Percentiles rank a stretch among this genome's conserved stretches.
These are phyloP conservation scores for Aureobasidium subglaciale DNA, from an alignment of 2,329 filamentous ascomycete species.

Conservation along the genomic window DNA sequence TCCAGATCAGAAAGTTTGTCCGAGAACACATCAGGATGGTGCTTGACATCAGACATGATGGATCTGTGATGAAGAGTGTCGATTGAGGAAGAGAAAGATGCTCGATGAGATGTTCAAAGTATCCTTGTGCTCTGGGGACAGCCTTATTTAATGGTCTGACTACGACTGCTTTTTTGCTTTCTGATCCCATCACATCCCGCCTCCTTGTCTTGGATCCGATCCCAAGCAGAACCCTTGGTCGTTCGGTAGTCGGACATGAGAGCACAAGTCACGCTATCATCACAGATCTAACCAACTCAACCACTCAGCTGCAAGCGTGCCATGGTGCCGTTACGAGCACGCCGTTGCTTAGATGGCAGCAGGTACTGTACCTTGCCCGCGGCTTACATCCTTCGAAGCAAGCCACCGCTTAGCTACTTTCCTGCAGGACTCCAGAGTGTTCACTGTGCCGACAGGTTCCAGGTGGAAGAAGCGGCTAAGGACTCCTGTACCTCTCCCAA, in stretches of 20 bases:
- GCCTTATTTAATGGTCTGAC: constrained; percentile 2
- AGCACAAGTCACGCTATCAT: constrained; percentile 11
- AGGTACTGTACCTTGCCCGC: constrained; percentile 2
- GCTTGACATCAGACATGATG: background rate
- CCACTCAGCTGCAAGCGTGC: background rate
- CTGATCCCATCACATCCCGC: background rate
- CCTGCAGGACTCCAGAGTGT: constrained; percentile 9
- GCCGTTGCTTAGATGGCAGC: constrained; percentile 1
- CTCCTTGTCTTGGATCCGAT: constrained; percentile 4
- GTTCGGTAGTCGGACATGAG: background rate
- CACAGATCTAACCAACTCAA: background rate
- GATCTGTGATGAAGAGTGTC: background rate
- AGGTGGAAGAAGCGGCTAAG: background rate
- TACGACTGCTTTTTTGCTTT: constrained; percentile 3
- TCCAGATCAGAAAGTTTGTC: constrained; percentile 14
- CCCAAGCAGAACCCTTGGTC: background rate
- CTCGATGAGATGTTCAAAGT: background rate
- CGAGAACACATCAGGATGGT: background rate
- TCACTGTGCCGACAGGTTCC: background rate
- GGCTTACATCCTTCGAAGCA: background rate
- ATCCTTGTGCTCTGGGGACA: background rate
- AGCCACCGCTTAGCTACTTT: background rate
- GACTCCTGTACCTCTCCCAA: background rate
- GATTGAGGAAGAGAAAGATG: background rate
- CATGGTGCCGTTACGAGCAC: background rate